phyloP scores from a whole-genome alignment of 805 yeast species.

The Wickerhamiella lipophila region DNA sequence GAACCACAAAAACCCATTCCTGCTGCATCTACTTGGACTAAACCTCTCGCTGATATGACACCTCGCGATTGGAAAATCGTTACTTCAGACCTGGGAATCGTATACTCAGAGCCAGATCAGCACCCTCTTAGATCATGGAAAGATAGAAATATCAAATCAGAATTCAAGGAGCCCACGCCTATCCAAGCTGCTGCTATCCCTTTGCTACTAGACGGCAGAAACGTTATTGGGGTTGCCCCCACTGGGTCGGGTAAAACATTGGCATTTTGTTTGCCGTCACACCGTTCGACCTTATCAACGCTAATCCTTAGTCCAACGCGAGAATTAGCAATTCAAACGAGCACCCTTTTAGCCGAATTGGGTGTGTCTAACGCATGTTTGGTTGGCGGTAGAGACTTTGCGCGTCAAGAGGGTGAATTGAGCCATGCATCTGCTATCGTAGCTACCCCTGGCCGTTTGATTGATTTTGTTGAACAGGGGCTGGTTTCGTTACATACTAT shows the following conservation, averaged over 20 bases:
- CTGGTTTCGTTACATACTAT: conserved; percentile 48
- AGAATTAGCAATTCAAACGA: conserved; percentile 83
- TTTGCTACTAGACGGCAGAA: conserved; percentile 43
- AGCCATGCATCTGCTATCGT: conserved; percentile 66
- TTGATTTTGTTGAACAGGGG: conserved; percentile 67
- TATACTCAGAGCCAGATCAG: conserved; percentile 26
- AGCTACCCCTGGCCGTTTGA: conserved; percentile 88
- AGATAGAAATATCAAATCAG: conserved; percentile 34
- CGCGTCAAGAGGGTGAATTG: conserved; percentile 50
- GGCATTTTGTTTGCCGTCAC: conserved; percentile 23
- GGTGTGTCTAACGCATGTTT: conserved; percentile 33
- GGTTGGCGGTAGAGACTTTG: conserved; percentile 84
- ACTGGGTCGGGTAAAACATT: conserved; percentile 95
- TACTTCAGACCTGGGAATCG: conserved; percentile 62
- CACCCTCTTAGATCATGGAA: conserved; percentile 63
- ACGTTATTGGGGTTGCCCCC: conserved; percentile 81
- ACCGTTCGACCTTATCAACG: conserved; percentile 43
- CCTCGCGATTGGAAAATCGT: conserved; percentile 82
- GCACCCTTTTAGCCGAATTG: conserved; percentile 47
- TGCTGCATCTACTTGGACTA: conserved; percentile 44
- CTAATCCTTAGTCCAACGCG: conserved; percentile 83
- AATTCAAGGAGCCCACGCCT: conserved; percentile 66
- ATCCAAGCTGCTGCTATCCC: conserved; percentile 87
- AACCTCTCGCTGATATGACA: conserved; percentile 52
- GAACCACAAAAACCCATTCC: neutral